phyloP scores from a whole-genome alignment of 352 stramenopile species.

The Globisporangium recalcitrans region DNA sequence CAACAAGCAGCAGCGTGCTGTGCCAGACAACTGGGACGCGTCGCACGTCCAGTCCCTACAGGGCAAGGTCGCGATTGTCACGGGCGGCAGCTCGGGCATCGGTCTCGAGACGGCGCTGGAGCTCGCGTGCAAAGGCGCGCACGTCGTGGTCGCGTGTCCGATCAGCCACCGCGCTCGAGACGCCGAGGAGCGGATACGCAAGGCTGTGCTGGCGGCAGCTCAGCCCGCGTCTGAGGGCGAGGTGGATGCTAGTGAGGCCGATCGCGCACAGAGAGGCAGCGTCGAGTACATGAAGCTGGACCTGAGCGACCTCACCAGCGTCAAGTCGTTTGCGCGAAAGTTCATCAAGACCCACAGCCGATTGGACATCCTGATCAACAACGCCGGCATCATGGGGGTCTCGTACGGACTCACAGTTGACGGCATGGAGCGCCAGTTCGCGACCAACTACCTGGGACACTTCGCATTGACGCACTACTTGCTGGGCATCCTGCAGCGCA shows the following conservation, averaged over 20 bases:
- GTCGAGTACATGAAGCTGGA: constrained; percentile 43
- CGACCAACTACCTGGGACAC: constrained; percentile 30
- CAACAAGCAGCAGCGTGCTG: not conserved
- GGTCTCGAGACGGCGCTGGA: constrained; percentile 23
- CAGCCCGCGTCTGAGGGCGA: not conserved
- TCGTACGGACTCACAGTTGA: constrained; percentile 18
- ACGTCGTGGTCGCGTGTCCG: constrained; percentile 30
- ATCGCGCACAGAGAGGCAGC: constrained; percentile 7
- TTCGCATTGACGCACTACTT: constrained; percentile 20
- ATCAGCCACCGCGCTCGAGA: not conserved
- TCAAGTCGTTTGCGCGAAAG: constrained; percentile 27
- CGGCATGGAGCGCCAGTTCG: constrained; percentile 28
- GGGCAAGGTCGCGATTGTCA: constrained; percentile 31
- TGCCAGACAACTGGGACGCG: constrained; percentile 19
- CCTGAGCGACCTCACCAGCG: constrained; percentile 23
- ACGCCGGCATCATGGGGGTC: constrained; percentile 28
- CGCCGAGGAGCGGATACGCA: constrained; percentile 14
- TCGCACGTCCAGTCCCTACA: constrained; percentile 19
- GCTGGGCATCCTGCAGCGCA: constrained; percentile 16
- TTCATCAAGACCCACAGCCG: constrained; percentile 24
- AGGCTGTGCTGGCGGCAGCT: constrained; percentile 15
- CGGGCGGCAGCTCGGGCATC: constrained; percentile 26
- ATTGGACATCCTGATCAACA: constrained; percentile 38
- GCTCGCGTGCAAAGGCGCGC: constrained; percentile 23
- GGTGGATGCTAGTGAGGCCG: not conserved